phyloP scores from a whole-genome alignment of 768 basidiomycete genomes.

The Termitomyces heimii region DNA sequence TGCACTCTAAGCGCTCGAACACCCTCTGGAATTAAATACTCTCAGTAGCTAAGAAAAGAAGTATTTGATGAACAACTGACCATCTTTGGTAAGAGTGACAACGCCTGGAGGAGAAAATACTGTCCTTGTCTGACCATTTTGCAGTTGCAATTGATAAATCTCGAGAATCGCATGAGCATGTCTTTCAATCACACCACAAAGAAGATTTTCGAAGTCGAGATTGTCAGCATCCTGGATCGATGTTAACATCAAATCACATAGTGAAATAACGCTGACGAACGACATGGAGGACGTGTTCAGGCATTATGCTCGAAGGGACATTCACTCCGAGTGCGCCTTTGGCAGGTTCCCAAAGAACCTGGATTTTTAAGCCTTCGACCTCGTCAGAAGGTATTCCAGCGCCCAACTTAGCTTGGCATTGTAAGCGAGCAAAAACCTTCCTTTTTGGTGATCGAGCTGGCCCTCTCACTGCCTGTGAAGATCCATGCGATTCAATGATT shows the following conservation, averaged over 20 bases:
- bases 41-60: neutral
- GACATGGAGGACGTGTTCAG: slow-evolving; percentile 39
- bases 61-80: slow-evolving; percentile 28
- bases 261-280: slow-evolving; percentile 35
- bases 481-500: slow-evolving; percentile 47
- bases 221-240: slow-evolving; percentile 49
- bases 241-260: neutral
- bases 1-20: slow-evolving; percentile 57
- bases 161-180: slow-evolving; percentile 63
- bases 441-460: slow-evolving; percentile 49
- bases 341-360: slow-evolving; percentile 76
- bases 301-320: slow-evolving; percentile 40
- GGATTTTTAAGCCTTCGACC: slow-evolving; percentile 62
- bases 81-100: slow-evolving; percentile 48
- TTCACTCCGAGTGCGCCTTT: slow-evolving; percentile 58
- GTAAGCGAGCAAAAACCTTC: slow-evolving; percentile 54
- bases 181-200: slow-evolving; percentile 54
- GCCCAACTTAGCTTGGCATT: slow-evolving; percentile 58
- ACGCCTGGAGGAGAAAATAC: slow-evolving; percentile 62
- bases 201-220: slow-evolving; percentile 69
- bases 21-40: slow-evolving; percentile 32
- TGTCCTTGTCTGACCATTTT: slow-evolving; percentile 38
- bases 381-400: slow-evolving; percentile 59
- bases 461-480: slow-evolving; percentile 30
- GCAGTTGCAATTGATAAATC: slow-evolving; percentile 50